These are phyloP conservation scores for Lolium perenne DNA, from an alignment of 176 grass and related monocot genomes.

Conservation along the genomic window DNA sequence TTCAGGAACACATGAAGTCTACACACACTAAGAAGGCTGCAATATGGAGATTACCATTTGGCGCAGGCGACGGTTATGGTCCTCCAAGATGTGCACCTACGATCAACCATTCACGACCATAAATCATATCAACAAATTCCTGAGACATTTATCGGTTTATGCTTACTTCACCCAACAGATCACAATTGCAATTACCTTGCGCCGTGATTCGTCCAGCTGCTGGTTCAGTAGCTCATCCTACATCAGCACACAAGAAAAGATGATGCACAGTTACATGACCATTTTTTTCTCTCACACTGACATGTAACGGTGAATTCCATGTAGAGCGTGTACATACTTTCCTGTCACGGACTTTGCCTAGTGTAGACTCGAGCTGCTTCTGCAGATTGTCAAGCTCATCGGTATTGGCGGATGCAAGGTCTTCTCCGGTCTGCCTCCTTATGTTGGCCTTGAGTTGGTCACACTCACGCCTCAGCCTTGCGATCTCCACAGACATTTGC, in stretches of 20 bases:
- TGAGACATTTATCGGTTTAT: no score
- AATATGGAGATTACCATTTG: no score
- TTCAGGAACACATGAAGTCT: no score
- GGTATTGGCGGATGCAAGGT: not conserved
- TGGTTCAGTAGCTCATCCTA: not conserved
- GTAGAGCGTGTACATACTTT: not conserved
- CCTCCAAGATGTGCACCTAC: no score
- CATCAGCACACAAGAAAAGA: not conserved
- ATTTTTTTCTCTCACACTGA: not conserved
- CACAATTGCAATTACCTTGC: no score
- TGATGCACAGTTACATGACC: not conserved
- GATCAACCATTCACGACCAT: no score
- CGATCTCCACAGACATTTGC: slow-evolving; percentile 50
- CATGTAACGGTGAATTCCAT: not conserved
- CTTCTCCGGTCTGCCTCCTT: not conserved
- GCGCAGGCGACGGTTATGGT: no score
- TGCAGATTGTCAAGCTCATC: not conserved
- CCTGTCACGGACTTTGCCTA: not conserved
- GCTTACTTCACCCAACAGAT: no score
- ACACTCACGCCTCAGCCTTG: slow-evolving; percentile 49
- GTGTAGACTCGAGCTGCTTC: not conserved
- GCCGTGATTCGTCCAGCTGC: not conserved
- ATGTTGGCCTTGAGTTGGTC: slow-evolving; percentile 43
- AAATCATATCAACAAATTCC: no score
- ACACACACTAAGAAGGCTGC: no score